Base-by-base conservation (phyloP, 805 yeast species). In the Kodamaea laetipori region DNA sequence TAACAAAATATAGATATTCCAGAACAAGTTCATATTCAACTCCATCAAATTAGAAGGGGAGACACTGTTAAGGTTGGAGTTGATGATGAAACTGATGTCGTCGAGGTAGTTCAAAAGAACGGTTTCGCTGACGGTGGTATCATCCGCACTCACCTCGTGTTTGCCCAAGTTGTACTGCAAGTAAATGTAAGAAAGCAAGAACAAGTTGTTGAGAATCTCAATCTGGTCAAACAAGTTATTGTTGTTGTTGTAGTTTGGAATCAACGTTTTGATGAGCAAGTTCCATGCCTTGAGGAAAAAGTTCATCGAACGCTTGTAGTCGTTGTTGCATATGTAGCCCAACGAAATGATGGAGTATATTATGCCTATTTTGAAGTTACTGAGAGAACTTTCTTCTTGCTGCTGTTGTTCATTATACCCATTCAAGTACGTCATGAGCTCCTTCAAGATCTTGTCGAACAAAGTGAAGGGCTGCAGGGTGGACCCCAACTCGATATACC, bases 21-120 rank as follows among this genome's bases (percentile, higher is more conserved):
- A 78, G 43, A 69, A 64, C 18, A 72, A 52, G n/a, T 52, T 50
- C 44, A 61, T 51, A 42, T 63, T 66, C 17, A 58, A 52, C 25
- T 61, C 62, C 16, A 70, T 61, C 13, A 67, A 55, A 49, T 56
- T 64, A 37, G 51, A 45, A 33, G 49, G 33, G 36, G 46, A 47
- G 34, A 44, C 43, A 30, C 52, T 51, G 6, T 54, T 51, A 41
- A 65, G 51, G 45, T 71, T 70, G 23, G 70, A 54, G 41, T 74
- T 57, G 36, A 76, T 72, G 17, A 74, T 66, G 45, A 60, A 61
- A 24, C 72, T 61, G 11, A 74, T 70, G 45, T 76, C 77, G 50
- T 78, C 75, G 39, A 79, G 59, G 48, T 75, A 74, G 49, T 76
- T 74, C 46, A 78, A 63, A 4, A 77, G 63, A 26, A 76, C 68